Evolutionary conservation across 202 grass and related monocot species (phyloP), one percentile per base, ranked within the genome.

Genomic region (Setaria viridis): DNA sequence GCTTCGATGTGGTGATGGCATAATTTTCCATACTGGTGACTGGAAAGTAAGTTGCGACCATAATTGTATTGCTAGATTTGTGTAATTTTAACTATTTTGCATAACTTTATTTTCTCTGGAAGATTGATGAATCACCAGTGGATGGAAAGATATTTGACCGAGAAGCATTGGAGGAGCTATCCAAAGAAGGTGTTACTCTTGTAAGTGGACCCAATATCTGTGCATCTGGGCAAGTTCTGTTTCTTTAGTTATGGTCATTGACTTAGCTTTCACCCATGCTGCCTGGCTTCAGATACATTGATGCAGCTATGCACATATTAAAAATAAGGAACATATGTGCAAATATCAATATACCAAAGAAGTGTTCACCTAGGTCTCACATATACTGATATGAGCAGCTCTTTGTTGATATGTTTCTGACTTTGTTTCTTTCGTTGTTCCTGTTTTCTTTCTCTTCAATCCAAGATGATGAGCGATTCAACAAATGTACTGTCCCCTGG

Each of bases 121-220:
- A 99, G 97, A 99, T 99, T 93, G 97, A 99, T 47, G 97, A 99
- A 87, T 86, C 93, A 84, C 97, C 97, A 60, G 71, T 99, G 85
- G 97, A 99, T 93, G 97, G 97, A 29, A 99, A 94, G 86, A 70
- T 87, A 75, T 99, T 99, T 83, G 97, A 99, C 25, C 94, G 97
- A 74, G 80, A 91, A 92, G 91, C 88, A 80, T 89, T 99, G 85
- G 97, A 99, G 83, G 91, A 93, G 77, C 92, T 99, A 68, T 99
- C 97, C 11, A 99, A 99, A 90, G 97, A 99, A 96, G 94, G 97
- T n/a, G 97, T 99, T 66, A 96, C 97, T 81, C 94, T 99, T 72
- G 97, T 99, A 96, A 93, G 93, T 99, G 77, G 7, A 65, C 82
- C 60, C 25, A 50, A 58, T 90, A 64, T 55, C 58, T 62, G 21